phyloP scores from a whole-genome alignment of 768 basidiomycete species.

The Tylopilus rubrobrunneus region DNA sequence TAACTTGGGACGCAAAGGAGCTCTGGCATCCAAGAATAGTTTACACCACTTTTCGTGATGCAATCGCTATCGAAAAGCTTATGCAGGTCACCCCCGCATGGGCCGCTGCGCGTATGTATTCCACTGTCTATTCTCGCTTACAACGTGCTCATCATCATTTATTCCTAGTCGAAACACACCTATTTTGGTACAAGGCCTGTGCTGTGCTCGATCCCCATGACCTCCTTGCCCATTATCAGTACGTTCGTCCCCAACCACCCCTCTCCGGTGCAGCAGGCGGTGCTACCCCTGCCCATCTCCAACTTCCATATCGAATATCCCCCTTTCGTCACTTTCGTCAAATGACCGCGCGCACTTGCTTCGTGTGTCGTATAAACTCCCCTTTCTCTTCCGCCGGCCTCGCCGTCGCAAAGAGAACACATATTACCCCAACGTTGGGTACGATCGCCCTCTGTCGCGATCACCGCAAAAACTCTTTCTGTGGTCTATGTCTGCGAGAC shows the following conservation, averaged over 20 bases:
- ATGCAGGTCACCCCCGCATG: slow-evolving; percentile 63
- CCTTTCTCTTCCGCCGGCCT: slow-evolving; percentile 52
- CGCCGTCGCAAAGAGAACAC: slow-evolving; percentile 43
- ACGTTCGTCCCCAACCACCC: slow-evolving; percentile 39
- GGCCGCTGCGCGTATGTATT: slow-evolving; percentile 53
- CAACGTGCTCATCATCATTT: slow-evolving; percentile 12
- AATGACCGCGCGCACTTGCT: slow-evolving; percentile 52
- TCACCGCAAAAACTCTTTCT: slow-evolving; percentile 60
- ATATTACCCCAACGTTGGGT: slow-evolving; percentile 41
- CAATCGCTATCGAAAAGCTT: slow-evolving; percentile 53
- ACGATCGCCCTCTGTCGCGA: slow-evolving; percentile 55
- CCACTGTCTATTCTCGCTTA: neutral
- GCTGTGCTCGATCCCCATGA: slow-evolving; percentile 61
- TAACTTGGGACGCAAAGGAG: slow-evolving; percentile 45
- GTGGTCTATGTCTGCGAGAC: slow-evolving; percentile 68
- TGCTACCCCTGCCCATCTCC: slow-evolving; percentile 33
- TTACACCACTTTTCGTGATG: slow-evolving; percentile 60
- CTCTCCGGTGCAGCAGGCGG: slow-evolving; percentile 24
- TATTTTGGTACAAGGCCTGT: slow-evolving; percentile 68
- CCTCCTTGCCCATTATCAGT: slow-evolving; percentile 44
- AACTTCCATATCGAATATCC: slow-evolving; percentile 37
- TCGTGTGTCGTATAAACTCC: slow-evolving; percentile 66
- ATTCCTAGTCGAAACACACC: slow-evolving; percentile 59
- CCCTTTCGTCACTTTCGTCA: slow-evolving; percentile 62
- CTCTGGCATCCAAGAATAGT: slow-evolving; percentile 61